These are phyloP conservation scores for Coemansia sp. DNA, from an alignment of 192 early-diverging fungal genomes.

Conservation along the genomic window DNA sequence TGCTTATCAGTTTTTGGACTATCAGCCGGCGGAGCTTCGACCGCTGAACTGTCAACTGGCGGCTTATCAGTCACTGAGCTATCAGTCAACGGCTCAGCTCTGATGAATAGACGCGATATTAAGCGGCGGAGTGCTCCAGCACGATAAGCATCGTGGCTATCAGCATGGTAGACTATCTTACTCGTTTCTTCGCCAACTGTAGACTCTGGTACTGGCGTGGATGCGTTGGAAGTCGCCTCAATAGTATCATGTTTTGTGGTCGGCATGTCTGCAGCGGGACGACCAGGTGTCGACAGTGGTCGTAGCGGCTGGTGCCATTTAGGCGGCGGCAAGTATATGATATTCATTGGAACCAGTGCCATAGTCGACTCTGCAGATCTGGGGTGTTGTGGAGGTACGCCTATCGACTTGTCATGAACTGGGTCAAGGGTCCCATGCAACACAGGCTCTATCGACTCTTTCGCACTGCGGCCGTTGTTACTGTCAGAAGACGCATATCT, in stretches of 20 bases:
- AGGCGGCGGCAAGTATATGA: constrained; percentile 47
- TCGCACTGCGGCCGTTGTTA: neutral
- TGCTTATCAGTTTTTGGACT: neutral
- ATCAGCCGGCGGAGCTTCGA: neutral
- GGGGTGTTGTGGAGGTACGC: neutral
- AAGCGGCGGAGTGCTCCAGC: neutral
- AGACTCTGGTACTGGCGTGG: neutral
- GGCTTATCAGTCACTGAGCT: neutral
- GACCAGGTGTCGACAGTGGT: neutral
- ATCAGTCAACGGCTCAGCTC: neutral
- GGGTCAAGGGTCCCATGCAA: constrained; percentile 24
- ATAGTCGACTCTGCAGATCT: neutral
- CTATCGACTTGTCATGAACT: constrained; percentile 9
- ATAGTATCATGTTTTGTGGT: neutral
- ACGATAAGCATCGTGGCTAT: neutral
- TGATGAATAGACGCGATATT: neutral
- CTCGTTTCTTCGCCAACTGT: neutral
- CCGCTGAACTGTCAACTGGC: neutral
- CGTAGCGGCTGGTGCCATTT: constrained; percentile 40
- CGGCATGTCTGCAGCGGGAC: neutral
- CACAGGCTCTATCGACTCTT: constrained; percentile 25
- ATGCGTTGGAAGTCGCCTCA: neutral
- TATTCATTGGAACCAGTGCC: constrained; percentile 42
- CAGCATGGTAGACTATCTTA: neutral
- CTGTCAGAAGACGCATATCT: neutral